phyloP scores from a whole-genome alignment of 2,329 filamentous ascomycete species.

The Aspergillus oerlinghausenensis region DNA sequence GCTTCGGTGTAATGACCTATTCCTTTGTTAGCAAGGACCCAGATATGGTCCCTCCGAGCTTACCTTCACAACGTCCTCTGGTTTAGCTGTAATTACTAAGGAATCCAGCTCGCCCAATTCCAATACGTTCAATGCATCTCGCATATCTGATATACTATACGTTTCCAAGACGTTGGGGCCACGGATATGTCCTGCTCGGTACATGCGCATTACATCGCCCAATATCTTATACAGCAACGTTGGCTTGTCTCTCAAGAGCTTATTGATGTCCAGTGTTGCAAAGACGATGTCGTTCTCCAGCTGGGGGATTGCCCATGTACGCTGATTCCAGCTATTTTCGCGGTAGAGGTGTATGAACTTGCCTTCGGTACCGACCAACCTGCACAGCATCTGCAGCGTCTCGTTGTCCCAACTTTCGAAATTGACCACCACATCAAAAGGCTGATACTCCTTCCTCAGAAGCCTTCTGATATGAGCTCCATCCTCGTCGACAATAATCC shows the following conservation, averaged over 20 bases:
- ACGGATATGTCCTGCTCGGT: constrained; percentile 10
- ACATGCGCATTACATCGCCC: constrained; percentile 10
- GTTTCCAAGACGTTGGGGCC: neutral
- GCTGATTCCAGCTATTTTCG: neutral
- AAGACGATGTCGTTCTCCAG: constrained; percentile 7
- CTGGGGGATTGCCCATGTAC: neutral
- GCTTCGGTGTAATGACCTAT: constrained; percentile 1
- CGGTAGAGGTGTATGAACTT: constrained; percentile 26
- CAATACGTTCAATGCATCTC: constrained; percentile 8
- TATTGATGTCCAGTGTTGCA: constrained; percentile 12
- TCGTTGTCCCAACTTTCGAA: neutral
- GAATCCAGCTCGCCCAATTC: constrained; percentile 1
- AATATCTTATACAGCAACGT: constrained; percentile 7
- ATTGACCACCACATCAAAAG: constrained; percentile 15
- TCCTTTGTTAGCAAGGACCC: neutral
- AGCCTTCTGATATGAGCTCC: constrained; percentile 4
- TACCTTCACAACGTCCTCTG: constrained; percentile 12
- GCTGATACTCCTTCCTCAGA: constrained; percentile 2
- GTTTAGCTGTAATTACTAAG: constrained; percentile 4
- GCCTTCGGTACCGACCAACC: constrained; percentile 23
- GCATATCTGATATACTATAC: constrained; percentile 10
- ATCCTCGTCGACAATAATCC: constrained; percentile 10
- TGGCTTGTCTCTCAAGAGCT: constrained; percentile 5
- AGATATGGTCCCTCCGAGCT: too few species aligned
- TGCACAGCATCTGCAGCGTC: constrained; percentile 8